A percentile compares a stretch with the other conserved stretches of the same genome.
phyloP scores from a whole-genome alignment of 441 rosid species.

The Biscutella laevigata region DNA sequence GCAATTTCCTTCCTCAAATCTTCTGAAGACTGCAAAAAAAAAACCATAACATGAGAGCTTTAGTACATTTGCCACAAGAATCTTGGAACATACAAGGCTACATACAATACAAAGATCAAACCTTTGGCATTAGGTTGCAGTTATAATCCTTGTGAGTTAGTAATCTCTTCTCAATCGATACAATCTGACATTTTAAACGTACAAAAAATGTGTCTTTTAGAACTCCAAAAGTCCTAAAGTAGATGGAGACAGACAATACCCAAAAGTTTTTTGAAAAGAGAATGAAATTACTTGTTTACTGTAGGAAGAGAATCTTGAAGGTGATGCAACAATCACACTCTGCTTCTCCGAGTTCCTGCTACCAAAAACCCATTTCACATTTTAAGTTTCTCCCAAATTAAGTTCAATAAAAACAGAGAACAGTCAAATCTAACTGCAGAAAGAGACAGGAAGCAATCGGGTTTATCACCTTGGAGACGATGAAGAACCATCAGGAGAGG shows the following conservation, averaged over 20 bases:
- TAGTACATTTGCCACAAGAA: background rate
- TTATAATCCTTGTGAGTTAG: constrained; percentile 4
- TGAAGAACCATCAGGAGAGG: constrained; percentile 27
- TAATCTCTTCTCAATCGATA: constrained; percentile 19
- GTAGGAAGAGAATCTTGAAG: constrained; percentile 37
- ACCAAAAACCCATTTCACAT: constrained; percentile 3
- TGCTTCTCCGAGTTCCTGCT: constrained; percentile 38
- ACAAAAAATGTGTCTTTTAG: constrained; percentile 5
- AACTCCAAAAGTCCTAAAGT: constrained; percentile 24
- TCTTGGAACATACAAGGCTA: background rate
- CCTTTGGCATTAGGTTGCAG: constrained; percentile 17
- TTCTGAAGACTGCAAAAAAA: constrained; percentile 41
- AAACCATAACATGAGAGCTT: background rate
- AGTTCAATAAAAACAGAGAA: background rate
- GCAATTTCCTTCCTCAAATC: constrained; percentile 66
- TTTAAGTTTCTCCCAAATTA: background rate
- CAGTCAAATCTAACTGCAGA: background rate
- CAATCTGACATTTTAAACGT: constrained; percentile 17
- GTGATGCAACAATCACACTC: constrained; percentile 31
- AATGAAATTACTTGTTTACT: constrained; percentile 32
- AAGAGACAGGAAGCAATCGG: too few relatives aligned
- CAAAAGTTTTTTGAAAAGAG: background rate
- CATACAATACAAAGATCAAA: constrained; percentile 18
- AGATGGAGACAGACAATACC: too few relatives aligned
- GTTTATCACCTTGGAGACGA: constrained; percentile 24